Percentiles rank a stretch among this genome's conserved stretches.
phyloP scores from a whole-genome alignment of 257 asterid genomes.

The Scutellaria minor region DNA sequence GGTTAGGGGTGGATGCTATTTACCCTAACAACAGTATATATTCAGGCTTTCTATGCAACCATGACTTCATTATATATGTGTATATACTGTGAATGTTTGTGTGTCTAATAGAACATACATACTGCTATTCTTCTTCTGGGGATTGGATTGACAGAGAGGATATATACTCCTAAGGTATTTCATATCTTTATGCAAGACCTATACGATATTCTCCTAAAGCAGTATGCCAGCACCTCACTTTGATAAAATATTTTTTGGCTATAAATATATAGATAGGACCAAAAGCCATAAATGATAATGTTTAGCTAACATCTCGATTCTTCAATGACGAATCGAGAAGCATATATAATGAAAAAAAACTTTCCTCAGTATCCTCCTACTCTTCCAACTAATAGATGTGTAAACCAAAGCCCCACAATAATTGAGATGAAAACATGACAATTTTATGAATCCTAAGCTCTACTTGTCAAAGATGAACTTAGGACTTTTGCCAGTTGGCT shows the following conservation, averaged over 20 bases:
- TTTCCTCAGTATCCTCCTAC: background rate
- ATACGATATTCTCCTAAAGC: background rate
- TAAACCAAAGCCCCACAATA: background rate
- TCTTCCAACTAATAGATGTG: background rate
- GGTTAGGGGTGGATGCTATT: too few species aligned
- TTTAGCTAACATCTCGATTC: background rate
- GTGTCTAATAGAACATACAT: too few species aligned
- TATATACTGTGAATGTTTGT: too few species aligned
- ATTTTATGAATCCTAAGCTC: background rate
- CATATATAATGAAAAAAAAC: background rate
- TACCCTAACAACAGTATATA: too few species aligned
- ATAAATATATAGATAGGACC: background rate
- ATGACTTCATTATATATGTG: too few species aligned
- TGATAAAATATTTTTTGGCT: background rate
- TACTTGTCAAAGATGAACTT: background rate
- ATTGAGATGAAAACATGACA: too few species aligned
- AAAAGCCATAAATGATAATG: background rate
- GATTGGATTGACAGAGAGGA: too few species aligned
- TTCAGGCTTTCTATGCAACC: too few species aligned
- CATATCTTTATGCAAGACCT: too few species aligned
- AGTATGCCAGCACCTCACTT: background rate
- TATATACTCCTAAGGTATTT: too few species aligned
- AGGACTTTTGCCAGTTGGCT: background rate
- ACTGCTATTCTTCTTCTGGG: too few species aligned
- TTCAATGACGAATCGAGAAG: background rate